phyloP scores from a whole-genome alignment of 2,329 filamentous ascomycete genomes.

The Talaromyces sp. region DNA sequence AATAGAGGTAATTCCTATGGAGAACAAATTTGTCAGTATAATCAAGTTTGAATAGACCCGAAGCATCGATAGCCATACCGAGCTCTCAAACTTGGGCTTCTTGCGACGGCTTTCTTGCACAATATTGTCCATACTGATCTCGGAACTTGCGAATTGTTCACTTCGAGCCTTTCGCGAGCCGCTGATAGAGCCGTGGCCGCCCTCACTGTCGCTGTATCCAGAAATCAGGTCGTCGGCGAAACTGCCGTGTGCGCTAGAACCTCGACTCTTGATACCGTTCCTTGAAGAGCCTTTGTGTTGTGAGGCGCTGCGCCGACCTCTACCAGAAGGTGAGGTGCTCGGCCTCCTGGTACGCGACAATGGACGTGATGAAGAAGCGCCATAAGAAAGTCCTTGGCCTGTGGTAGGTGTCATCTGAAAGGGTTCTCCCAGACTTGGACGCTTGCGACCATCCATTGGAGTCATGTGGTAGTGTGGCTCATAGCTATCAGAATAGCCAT shows the following conservation, averaged over 20 bases:
- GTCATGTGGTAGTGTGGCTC: slow-evolving; percentile 47
- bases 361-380: slow-evolving; percentile 63
- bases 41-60: neutral
- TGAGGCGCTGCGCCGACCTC: slow-evolving; percentile 74
- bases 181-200: slow-evolving; percentile 67
- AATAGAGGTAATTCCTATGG: slow-evolving; percentile 88
- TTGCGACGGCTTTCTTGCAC: slow-evolving; percentile 94
- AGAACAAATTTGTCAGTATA: slow-evolving; percentile 22
- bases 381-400: slow-evolving; percentile 51
- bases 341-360: slow-evolving; percentile 69
- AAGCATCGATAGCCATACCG: slow-evolving; percentile 61
- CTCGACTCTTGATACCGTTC: slow-evolving; percentile 63
- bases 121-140: slow-evolving; percentile 98
- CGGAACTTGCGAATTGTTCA: slow-evolving; percentile 86
- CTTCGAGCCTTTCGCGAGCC: slow-evolving; percentile 70
- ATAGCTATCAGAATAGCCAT: slow-evolving; percentile 50
- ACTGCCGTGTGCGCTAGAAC: slow-evolving; percentile 56
- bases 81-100: slow-evolving; percentile 91
- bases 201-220: slow-evolving; percentile 84
- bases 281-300: slow-evolving; percentile 69
- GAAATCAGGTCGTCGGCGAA: slow-evolving; percentile 67
- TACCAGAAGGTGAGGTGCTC: slow-evolving; percentile 70
- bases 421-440: slow-evolving; percentile 59
- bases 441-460: slow-evolving; percentile 52
- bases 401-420: slow-evolving; percentile 60